Evolutionary conservation across 257 asterid species (phyloP).

Genomic region (Petunia axillaris): DNA sequence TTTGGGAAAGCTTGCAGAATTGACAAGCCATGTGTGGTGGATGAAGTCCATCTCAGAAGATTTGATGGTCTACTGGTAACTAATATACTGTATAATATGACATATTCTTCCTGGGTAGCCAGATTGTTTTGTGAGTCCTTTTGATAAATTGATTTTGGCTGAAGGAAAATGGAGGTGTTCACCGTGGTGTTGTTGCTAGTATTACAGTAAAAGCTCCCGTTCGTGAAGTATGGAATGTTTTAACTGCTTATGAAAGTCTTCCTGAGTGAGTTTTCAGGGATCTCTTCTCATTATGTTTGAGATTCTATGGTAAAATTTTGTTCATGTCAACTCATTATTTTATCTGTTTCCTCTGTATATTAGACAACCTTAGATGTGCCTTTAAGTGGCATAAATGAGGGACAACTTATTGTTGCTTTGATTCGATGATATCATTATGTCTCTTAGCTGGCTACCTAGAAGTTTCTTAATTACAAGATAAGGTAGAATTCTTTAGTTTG

Average conservation of each 20-base stretch:
- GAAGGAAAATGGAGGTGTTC: constrained; percentile 98
- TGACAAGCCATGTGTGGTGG: constrained; percentile 80
- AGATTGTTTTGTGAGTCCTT: constrained; percentile 24
- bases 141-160: constrained; percentile 41
- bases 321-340: neutral
- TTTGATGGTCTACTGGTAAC: constrained; percentile 93
- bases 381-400: neutral
- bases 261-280: constrained; percentile 66
- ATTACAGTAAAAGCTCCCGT: constrained; percentile 91
- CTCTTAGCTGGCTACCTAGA: neutral
- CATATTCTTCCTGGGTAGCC: constrained; percentile 27
- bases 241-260: constrained; percentile 87
- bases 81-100: constrained; percentile 30
- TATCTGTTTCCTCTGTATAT: neutral
- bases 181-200: constrained; percentile 91
- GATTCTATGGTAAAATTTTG: neutral
- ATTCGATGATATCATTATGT: neutral
- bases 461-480: neutral
- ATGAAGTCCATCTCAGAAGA: constrained; percentile 97
- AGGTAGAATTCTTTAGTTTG: neutral
- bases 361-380: neutral
- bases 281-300: neutral
- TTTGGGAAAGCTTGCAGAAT: constrained; percentile 75
- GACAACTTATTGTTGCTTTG: neutral
- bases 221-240: constrained; percentile 84